Evolutionary conservation across 1,284 basidiomycete genomes (phyloP), one percentile per base, ranked within the genome.

Genomic region (Mycena sp.): DNA sequence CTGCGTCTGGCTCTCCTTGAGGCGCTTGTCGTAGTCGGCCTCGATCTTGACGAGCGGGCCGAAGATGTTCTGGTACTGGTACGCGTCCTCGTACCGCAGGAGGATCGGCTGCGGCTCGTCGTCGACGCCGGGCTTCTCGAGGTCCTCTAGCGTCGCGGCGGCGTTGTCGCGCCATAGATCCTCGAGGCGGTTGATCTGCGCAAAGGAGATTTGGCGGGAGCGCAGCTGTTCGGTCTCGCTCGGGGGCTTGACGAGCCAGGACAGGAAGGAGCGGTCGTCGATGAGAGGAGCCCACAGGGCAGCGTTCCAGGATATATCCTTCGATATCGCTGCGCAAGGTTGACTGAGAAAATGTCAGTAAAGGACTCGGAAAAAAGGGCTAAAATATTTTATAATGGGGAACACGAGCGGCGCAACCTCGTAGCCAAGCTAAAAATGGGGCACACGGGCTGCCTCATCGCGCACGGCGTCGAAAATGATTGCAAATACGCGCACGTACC

Each of bases 11-110:
- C 94, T 94, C 77, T 99, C 98, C 79, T 99, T 99, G 72, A 99
- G 85, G 64, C 92, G 89, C 79, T 98, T 97, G 77, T 99, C 98
- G 73, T 99, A 99, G 80, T 99, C 98, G 6, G 98, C 98, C 76
- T 99, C 98, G 71, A 99, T 99, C 82, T 99, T 99, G 76, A 99
- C 97, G 41, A 99, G 86, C 9, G 97, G 97, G 1, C 97, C 97
- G 73, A 99, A 97, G 63, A 99, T 99, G 75, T 99, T 99, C 79
- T 99, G 97, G 76, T 99, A 99, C 76, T 99, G 97, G 75, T 99
- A 99, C 38, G 98, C 97, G 75, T 99, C 98, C 76, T 99, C 97
- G 77, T 99, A 99, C 32, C 90, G 90, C 44, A 95, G 79, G 29
- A 98, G 76, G 67, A 99, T 94, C 1, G 92, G 88, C 75, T 97